Conservation (phyloP, 164 flowering plant species). For the Umbellularia californica region DNA sequence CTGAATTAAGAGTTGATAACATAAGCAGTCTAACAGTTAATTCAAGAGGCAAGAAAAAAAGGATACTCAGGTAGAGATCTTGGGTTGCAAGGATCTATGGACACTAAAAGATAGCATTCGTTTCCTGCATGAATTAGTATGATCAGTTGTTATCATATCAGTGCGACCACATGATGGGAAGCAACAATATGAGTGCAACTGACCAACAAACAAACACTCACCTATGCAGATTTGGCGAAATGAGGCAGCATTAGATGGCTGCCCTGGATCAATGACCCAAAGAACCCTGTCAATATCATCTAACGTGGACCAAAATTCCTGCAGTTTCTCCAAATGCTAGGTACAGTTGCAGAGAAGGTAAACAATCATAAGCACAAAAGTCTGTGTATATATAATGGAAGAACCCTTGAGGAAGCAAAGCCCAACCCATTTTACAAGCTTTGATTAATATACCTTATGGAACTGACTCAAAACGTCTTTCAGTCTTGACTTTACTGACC, state of each 20-base stretch:
- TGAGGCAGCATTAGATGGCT: slow-evolving; percentile 42
- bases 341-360: not conserved
- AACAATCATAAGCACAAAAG: not conserved
- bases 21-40: not conserved
- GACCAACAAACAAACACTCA: slow-evolving; percentile 14
- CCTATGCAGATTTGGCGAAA: slow-evolving; percentile 58
- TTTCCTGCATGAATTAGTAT: slow-evolving; percentile 34
- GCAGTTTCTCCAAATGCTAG: slow-evolving; percentile 71
- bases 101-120: slow-evolving; percentile 47
- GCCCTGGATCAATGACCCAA: slow-evolving; percentile 44
- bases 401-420: not conserved
- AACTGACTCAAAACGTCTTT: slow-evolving; percentile 33
- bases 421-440: slow-evolving; percentile 3
- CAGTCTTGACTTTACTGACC: slow-evolving; percentile 52
- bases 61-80: slow-evolving; percentile 70
- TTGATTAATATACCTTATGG: slow-evolving; percentile 33
- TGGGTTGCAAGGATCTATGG: slow-evolving; percentile 42
- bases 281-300: slow-evolving; percentile 60
- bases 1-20: not conserved
- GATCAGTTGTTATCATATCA: not conserved
- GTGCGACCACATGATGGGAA: not conserved
- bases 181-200: not conserved
- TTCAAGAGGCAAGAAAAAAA: not conserved
- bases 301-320: slow-evolving; percentile 66
- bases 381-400: not conserved